Conservation (phyloP, 176 grass and related monocot species). For the Zea luxurians region DNA sequence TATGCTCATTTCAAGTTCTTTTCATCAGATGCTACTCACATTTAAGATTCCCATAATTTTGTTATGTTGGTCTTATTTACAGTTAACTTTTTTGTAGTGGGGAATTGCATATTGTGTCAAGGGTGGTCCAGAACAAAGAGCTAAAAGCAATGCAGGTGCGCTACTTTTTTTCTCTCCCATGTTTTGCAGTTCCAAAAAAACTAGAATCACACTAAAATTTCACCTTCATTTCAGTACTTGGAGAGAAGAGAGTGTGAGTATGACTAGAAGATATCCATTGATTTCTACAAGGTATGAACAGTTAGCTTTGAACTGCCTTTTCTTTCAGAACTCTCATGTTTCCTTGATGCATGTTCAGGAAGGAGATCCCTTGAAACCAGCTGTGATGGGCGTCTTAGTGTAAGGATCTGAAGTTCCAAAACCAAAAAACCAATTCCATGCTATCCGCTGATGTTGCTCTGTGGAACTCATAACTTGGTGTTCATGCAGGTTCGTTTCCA, state of each 20-base stretch:
- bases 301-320: neutral
- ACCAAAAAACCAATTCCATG: neutral
- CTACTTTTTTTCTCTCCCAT: constrained; percentile 10
- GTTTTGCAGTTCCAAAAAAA: constrained; percentile 7
- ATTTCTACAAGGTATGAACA: constrained; percentile 71
- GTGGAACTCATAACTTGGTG: constrained; percentile 24
- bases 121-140: constrained; percentile 69
- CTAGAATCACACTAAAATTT: constrained; percentile 16
- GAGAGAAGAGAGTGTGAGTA: constrained; percentile 93
- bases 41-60: neutral
- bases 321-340: constrained; percentile 17
- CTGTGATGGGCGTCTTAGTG: constrained; percentile 63
- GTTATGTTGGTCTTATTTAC: neutral
- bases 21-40: neutral
- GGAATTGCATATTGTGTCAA: constrained; percentile 87
- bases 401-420: constrained; percentile 44
- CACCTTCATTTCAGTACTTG: constrained; percentile 65
- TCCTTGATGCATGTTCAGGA: constrained; percentile 47
- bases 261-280: constrained; percentile 70
- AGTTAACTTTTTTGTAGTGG: constrained; percentile 59
- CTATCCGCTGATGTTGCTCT: constrained; percentile 14
- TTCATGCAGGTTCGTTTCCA: constrained; percentile 63
- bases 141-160: constrained; percentile 74
- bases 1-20: neutral
- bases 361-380: constrained; percentile 57